These are phyloP conservation scores for Phtheirospermum japonicum DNA, from an alignment of 257 asterid species.

Conservation along the genomic window DNA sequence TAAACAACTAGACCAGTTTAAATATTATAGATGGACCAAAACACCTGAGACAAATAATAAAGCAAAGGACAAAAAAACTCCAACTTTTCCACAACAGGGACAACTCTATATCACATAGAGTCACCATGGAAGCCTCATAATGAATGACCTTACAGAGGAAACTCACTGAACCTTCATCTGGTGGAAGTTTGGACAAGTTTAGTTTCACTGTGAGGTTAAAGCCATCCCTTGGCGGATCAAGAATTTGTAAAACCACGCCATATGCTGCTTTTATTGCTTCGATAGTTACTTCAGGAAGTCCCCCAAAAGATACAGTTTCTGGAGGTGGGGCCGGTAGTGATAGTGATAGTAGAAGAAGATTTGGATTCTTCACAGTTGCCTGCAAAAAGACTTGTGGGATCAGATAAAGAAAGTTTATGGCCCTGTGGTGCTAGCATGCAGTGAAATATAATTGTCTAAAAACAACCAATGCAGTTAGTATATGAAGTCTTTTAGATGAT, in stretches of 20 bases:
- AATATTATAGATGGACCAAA: slow-evolving; percentile 19
- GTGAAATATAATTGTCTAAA: slow-evolving; percentile 18
- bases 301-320: slow-evolving; percentile 76
- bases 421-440: slow-evolving; percentile 7
- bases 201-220: slow-evolving; percentile 88
- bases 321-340: slow-evolving; percentile 89
- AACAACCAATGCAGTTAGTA: not conserved
- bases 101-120: slow-evolving; percentile 28
- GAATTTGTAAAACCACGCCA: slow-evolving; percentile 80
- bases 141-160: slow-evolving; percentile 56
- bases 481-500: slow-evolving; percentile 4
- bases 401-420: slow-evolving; percentile 3
- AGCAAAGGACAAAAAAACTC: slow-evolving; percentile 9
- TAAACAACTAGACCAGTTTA: slow-evolving; percentile 8
- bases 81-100: slow-evolving; percentile 19
- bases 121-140: slow-evolving; percentile 45
- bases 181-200: slow-evolving; percentile 90
- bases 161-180: slow-evolving; percentile 92
- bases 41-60: not conserved
- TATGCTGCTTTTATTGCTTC: slow-evolving; percentile 90
- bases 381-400: slow-evolving; percentile 31
- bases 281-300: slow-evolving; percentile 90
- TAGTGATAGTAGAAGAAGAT: slow-evolving; percentile 63
- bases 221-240: slow-evolving; percentile 98
- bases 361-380: slow-evolving; percentile 83